Percentiles rank a stretch among this genome's conserved stretches.
phyloP scores from a whole-genome alignment of 345 rosid species.

The Populus deltoides region DNA sequence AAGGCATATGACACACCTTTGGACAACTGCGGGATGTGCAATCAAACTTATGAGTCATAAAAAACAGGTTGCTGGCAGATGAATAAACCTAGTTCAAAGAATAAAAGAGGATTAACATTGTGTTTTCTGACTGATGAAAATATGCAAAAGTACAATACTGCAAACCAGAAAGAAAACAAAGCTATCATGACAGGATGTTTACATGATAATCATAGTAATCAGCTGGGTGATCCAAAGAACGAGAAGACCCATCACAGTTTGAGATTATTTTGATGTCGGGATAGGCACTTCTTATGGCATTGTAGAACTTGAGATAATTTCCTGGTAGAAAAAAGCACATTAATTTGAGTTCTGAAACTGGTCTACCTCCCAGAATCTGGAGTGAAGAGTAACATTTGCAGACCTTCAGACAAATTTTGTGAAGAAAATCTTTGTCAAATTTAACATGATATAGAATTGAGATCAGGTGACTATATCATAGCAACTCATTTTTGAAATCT shows the following conservation, averaged over 20 bases:
- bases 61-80: slow-evolving; percentile 63
- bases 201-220: slow-evolving; percentile 88
- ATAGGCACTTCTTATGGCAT: slow-evolving; percentile 64
- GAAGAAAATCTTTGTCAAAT: neutral
- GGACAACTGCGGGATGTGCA: slow-evolving; percentile 65
- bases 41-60: slow-evolving; percentile 65
- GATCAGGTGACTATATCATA: neutral
- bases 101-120: neutral
- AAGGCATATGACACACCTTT: slow-evolving; percentile 47
- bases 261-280: slow-evolving; percentile 92
- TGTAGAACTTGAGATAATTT: slow-evolving; percentile 83
- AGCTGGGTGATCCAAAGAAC: slow-evolving; percentile 73
- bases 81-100: slow-evolving; percentile 53
- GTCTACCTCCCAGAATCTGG: neutral
- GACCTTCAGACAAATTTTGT: neutral
- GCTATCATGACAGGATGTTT: slow-evolving; percentile 7
- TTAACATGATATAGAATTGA: neutral
- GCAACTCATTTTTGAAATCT: neutral
- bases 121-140: neutral
- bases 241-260: slow-evolving; percentile 86
- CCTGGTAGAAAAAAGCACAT: slow-evolving; percentile 42
- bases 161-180: neutral
- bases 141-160: neutral
- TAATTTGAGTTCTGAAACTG: slow-evolving; percentile 2
- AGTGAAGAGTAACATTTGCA: neutral